Percentiles rank a stretch among this genome's conserved stretches.
These are phyloP conservation scores for Hibiscus trionum DNA, from an alignment of 345 rosid genomes.

Conservation along the genomic window DNA sequence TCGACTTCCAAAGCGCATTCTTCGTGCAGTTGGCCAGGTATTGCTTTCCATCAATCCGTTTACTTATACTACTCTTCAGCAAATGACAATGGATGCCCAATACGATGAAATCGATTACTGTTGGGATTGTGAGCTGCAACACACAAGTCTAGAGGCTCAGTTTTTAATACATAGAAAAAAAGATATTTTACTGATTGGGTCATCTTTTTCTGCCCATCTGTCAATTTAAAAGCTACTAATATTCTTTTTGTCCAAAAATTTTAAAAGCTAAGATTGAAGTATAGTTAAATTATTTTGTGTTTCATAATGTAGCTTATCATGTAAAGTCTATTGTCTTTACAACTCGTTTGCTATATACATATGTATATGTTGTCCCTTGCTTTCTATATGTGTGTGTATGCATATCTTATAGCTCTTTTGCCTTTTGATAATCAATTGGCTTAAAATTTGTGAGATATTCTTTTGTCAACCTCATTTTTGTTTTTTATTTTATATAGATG, in stretches of 20 bases:
- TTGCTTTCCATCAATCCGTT: constrained; percentile 13
- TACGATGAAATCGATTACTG: background rate
- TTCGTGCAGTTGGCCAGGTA: constrained; percentile 89
- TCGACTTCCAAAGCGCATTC: constrained; percentile 59
- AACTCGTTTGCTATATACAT: background rate
- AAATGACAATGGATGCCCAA: constrained; percentile 5
- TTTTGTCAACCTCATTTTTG: constrained; percentile 11
- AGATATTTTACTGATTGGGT: background rate
- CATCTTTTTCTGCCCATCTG: background rate
- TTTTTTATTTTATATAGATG: constrained; percentile 51
- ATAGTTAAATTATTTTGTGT: background rate
- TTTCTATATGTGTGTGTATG: background rate
- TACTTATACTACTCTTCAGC: background rate
- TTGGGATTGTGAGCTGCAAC: background rate
- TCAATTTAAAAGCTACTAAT: background rate
- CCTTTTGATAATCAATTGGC: background rate
- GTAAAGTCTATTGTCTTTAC: background rate
- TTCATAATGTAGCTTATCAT: background rate
- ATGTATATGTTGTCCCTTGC: background rate
- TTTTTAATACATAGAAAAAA: background rate
- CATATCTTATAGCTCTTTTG: background rate
- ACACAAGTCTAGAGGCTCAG: background rate
- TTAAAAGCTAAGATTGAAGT: background rate
- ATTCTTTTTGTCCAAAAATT: background rate
- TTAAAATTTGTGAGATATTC: background rate